Conservation (phyloP, 257 asterid genomes). For the Jacaranda mimosifolia region DNA sequence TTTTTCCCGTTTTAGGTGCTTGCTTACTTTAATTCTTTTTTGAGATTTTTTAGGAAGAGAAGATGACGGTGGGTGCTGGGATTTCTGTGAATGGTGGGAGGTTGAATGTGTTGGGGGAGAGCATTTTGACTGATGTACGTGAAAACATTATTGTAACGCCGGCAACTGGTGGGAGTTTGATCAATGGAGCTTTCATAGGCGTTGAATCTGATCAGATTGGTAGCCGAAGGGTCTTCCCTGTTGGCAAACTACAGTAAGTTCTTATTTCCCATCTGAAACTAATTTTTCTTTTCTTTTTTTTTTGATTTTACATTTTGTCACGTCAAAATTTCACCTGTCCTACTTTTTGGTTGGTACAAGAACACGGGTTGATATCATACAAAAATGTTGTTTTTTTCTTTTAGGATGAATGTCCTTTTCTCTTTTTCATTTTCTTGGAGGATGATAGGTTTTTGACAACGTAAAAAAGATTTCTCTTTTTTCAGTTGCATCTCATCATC, state of each 20-base stretch:
- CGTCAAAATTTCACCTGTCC: neutral
- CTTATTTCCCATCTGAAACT: neutral
- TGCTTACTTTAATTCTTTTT: neutral
- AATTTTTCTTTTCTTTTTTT: neutral
- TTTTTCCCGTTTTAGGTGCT: neutral
- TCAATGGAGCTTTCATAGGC: conserved; percentile 84
- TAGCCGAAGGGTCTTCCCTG: conserved; percentile 75
- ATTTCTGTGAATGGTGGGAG: conserved; percentile 69
- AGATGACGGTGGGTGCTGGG: conserved; percentile 58
- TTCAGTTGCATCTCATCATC: too few species aligned
- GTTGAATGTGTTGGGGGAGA: conserved; percentile 70
- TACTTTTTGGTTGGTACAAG: neutral
- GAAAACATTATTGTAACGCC: conserved; percentile 68
- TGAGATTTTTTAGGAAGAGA: neutral
- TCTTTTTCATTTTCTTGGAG: neutral
- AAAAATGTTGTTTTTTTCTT: neutral
- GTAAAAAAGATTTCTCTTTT: too few species aligned
- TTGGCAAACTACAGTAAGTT: conserved; percentile 79
- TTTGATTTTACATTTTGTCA: neutral
- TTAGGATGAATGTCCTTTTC: neutral
- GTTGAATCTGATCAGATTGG: conserved; percentile 74
- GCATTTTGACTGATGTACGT: conserved; percentile 65
- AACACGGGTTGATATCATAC: neutral
- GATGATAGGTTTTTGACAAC: too few species aligned
- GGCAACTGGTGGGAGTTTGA: conserved; percentile 64